Evolutionary conservation across 345 rosid species (phyloP), one percentile per base, ranked within the genome.

Genomic region (Angophora floribunda): DNA sequence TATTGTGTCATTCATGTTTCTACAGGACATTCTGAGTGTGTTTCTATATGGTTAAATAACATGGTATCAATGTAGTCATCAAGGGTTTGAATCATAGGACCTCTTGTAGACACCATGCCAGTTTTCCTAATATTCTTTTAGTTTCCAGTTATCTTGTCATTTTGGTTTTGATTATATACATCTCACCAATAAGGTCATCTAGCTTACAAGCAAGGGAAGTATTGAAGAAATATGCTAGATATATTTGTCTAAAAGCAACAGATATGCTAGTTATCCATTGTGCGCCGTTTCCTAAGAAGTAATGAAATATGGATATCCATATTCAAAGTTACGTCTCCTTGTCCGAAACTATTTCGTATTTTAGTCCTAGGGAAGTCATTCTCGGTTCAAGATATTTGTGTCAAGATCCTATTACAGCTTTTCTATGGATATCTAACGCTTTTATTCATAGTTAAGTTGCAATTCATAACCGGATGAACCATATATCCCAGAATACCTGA

Each of bases 21-120:
- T 88, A n/a, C 93, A 98, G 99, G 99, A 75, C 99, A 98, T 94
- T 95, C 99, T 41, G 99, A 97, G 89, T 98, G 99, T 92, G 99
- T 98, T 36, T 36, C 41, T 36, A 36, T 36, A 50, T 50, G 51
- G 51, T 50, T 3, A 49, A 6, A 49, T 49, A 49, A 6, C 51
- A 49, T 49, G 51, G 9, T 49, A 6, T 49, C 51, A 49, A 10
- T 6, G 51, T 49, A 49, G 51, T 49, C 51, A 49, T 49, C 5
- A 49, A 49, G 51, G 11, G 51, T 49, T 49, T 49, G 51, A 49
- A 49, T 49, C 51, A 49, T 49, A 49, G 51, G 51, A 50, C 41
- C 10, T 50, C 11, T 50, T 50, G 11, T 50, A 50, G 51, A 36
- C 41, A 50, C 7, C 12, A 50, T 50, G 51, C 12, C 51, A 50